Evolutionary conservation across 257 asterid species (phyloP), one percentile per base, ranked within the genome.

Genomic region (Hygrophila difformis): DNA sequence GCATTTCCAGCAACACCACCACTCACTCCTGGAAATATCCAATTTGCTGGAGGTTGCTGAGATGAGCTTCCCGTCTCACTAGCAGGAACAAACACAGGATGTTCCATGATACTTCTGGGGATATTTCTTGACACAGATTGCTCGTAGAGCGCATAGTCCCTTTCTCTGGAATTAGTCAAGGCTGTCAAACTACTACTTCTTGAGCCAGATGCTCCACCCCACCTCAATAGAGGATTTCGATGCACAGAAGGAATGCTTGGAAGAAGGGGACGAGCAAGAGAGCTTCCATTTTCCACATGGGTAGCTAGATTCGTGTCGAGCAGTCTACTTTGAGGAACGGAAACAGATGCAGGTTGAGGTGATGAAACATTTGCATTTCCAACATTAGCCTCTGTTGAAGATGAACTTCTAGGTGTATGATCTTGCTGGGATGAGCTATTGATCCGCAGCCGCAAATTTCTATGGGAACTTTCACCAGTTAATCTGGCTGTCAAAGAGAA

Each of bases 71-170:
- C 70, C 23, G 61, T 57, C 28, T 73, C 94, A 50, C 49, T 39
- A 16, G 79, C 47, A 1, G 88, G 84, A 42, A 74, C 49, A 63
- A 82, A 77, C 59, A 85, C 55, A 17, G 96, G 92, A 64, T 73
- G 86, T 44, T 86, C 91, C 9, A 84, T 73, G 34, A 85, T 69
- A 79, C 70, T 79, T 61, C 93, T 71, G 1, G 83, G 78, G 46
- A 64, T 61, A 47, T 63, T 69, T 47, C 82, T 56, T 18, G 71
- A 24, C 14, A 49, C 31, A 12, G 78, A 64, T 34, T 55, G 76
- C 29, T 59, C 93, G 56, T 48, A 63, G 51, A 66, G 54, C 11
- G 56, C 47, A 37, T 57, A 48, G 55, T 57, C 47, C 49, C 63
- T 56, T 49, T 55, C 62, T 19, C 55, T 45, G 21, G 72, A 18